Evolutionary conservation across 805 yeast genomes (phyloP), one percentile per base, ranked within the genome.

Genomic region (Candida hungchunana): DNA sequence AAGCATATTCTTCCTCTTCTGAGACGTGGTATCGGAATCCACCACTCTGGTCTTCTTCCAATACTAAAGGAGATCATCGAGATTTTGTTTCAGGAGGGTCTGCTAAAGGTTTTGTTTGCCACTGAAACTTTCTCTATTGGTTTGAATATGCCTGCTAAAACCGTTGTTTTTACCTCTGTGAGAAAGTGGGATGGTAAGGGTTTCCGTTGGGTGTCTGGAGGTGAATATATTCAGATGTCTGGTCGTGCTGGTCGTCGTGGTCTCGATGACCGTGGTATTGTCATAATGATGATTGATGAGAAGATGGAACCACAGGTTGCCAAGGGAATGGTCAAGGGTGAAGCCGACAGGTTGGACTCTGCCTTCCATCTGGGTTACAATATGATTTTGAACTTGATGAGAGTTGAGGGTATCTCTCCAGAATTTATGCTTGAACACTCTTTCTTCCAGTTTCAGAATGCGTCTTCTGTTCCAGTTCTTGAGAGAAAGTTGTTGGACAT

Each of bases 231-330:
- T 56, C 99, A 93, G 66, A 93, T 93, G 99, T 86, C 96, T 29
- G 99, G 99, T 48, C 80, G 99, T 63, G 99, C 99, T 16, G 99
- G 99, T 51, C 89, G 98, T 71, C 85, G 98, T 73, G 99, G 99
- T 56, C 74, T 93, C 51, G 99, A 93, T 72, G 98, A 93, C 60
- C 82, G 98, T 60, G 99, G 99, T 66, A 88, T 93, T 61, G 99
- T 93, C 32, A 93, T 93, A 48, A 85, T 93, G 93, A 93, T 93
- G 99, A 88, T 93, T 59, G 97, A 93, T 59, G 97, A 93, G 59
- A 93, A 93, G 56, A 93, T 93, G 99, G 98, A 93, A 60, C 98
- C 99, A 4, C 94, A 89, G 52, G 96, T 93, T 28, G 98, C 98
- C 15, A 93, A 93, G 58, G 97, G 97, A 2, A 93, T 93, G 99